Evolutionary conservation across 148 eudicot genomes (phyloP).

Genomic region (Gaultheria prostrata): DNA sequence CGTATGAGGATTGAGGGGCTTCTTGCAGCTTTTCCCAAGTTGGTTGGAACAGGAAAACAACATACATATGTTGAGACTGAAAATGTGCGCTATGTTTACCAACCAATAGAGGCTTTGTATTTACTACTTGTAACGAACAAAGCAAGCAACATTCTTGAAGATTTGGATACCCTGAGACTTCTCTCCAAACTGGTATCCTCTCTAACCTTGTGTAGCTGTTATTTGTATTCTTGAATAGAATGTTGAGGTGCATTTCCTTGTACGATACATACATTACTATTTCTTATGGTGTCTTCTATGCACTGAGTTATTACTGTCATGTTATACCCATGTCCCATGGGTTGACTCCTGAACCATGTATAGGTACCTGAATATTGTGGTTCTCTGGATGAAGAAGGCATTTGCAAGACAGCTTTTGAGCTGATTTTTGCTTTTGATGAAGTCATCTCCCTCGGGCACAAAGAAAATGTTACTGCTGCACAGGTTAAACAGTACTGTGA

Average conservation of each 20-base stretch:
- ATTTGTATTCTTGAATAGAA: background rate
- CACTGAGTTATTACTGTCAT: background rate
- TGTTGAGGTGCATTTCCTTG: background rate
- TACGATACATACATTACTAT: background rate
- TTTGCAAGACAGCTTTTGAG: constrained; percentile 83
- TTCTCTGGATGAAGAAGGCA: constrained; percentile 92
- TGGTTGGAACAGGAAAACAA: constrained; percentile 97
- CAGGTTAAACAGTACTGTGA: constrained; percentile 98
- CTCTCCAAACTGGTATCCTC: constrained; percentile 94
- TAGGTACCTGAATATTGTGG: constrained; percentile 88
- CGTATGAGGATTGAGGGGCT: constrained; percentile 90
- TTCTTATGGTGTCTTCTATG: background rate
- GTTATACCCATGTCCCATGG: background rate
- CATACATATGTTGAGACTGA: constrained; percentile 98
- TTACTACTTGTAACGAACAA: constrained; percentile 91
- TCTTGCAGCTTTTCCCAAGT: constrained; percentile 95
- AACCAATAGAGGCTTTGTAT: constrained; percentile 84
- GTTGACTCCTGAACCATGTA: constrained; percentile 46
- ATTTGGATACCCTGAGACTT: constrained; percentile 92
- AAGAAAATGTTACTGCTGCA: constrained; percentile 85
- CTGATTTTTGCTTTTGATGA: constrained; percentile 94
- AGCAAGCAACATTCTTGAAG: constrained; percentile 99
- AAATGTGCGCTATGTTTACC: constrained; percentile 97
- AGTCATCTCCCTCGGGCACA: constrained; percentile 92
- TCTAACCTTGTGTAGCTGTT: background rate